A percentile compares a stretch with the other conserved stretches of the same genome.
These are phyloP conservation scores for Amesomyces nigricolor DNA, from an alignment of 2,329 filamentous ascomycete species.

Conservation along the genomic window DNA sequence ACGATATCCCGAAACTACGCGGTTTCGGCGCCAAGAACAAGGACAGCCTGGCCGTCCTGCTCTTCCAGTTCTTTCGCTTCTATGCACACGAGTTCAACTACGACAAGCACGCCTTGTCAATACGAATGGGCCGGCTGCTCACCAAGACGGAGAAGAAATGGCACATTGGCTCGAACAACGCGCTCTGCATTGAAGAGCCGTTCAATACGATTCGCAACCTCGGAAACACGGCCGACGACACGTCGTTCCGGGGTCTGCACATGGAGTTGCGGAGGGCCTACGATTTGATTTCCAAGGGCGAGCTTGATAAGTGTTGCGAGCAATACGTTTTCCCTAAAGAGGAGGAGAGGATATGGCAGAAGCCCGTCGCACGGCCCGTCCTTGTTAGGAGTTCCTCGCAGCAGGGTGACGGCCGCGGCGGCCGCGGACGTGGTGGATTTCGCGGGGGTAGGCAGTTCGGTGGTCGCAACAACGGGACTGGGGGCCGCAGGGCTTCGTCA, in stretches of 20 bases:
- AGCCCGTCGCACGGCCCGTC: conserved; percentile 51
- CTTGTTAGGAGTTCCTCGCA: conserved; percentile 57
- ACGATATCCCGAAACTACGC: conserved; percentile 69
- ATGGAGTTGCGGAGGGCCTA: conserved; percentile 85
- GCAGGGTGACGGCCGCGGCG: conserved; percentile 39
- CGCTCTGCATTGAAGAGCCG: conserved; percentile 91
- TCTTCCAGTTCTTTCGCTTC: conserved; percentile 93
- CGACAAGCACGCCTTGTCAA: conserved; percentile 74
- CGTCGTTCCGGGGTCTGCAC: conserved; percentile 86
- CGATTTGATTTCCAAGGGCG: conserved; percentile 69
- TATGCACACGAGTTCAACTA: conserved; percentile 94
- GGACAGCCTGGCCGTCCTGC: conserved; percentile 74
- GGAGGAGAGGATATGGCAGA: conserved; percentile 59
- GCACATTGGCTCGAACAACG: conserved; percentile 73
- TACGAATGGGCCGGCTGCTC: conserved; percentile 72
- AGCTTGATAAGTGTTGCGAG: conserved; percentile 79
- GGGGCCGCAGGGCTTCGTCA: conserved; percentile 48
- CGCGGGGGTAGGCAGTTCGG: conserved; percentile 44
- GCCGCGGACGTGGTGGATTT: conserved; percentile 45
- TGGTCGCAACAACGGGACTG: conserved; percentile 34
- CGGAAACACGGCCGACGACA: conserved; percentile 94
- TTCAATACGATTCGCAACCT: conserved; percentile 88
- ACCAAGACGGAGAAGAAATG: conserved; percentile 84
- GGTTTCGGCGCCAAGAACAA: conserved; percentile 75
- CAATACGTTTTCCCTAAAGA: conserved; percentile 84